Evolutionary conservation across 1,284 basidiomycete genomes (phyloP), one percentile per base, ranked within the genome.

Genomic region (Tilletia indica): DNA sequence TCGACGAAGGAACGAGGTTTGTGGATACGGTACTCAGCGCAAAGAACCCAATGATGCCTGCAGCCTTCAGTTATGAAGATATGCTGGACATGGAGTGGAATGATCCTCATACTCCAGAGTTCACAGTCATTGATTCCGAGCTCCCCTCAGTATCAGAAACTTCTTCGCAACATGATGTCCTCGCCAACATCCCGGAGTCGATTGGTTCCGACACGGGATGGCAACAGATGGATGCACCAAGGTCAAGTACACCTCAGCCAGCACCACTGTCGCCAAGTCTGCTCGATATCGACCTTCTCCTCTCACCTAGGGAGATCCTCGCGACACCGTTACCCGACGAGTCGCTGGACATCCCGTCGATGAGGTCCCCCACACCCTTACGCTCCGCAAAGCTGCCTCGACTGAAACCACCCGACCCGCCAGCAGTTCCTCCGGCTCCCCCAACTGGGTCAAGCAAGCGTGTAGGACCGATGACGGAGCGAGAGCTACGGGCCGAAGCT

Each of bases 41-140:
- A 19, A 19, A 54, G 51, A 54, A 54, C 51, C 51, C 51, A 6
- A 19, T 54, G 16, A 54, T 54, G 51, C 51, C 51, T 31, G 5
- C 5, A 6, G 51, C 16, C 4, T 6, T 4, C 16, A 54, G 51
- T 19, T 54, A 54, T 19, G 51, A 54, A 19, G 51, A 54, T 31
- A 54, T 54, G 51, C 51, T 54, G 19, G 51, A 54, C 8, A 19
- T 54, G 25, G 51, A 54, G n/a, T 54, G 51, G 51, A 19, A 54
- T 19, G 16, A 54, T 6, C 19, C 16, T 19, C 16, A 54, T 31
- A 54, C n/a, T 19, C 42, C 42, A 5, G 6, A 45, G 42, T 5
- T 45, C 12, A 12, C 42, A 12, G 42, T 45, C 6, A 45, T 45
- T 45, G 42, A 45, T 45, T 45, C 42, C 12, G 42, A 45, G 5